These are phyloP conservation scores for Spiraea crenata DNA, from an alignment of 331 rosid genomes.

Conservation along the genomic window DNA sequence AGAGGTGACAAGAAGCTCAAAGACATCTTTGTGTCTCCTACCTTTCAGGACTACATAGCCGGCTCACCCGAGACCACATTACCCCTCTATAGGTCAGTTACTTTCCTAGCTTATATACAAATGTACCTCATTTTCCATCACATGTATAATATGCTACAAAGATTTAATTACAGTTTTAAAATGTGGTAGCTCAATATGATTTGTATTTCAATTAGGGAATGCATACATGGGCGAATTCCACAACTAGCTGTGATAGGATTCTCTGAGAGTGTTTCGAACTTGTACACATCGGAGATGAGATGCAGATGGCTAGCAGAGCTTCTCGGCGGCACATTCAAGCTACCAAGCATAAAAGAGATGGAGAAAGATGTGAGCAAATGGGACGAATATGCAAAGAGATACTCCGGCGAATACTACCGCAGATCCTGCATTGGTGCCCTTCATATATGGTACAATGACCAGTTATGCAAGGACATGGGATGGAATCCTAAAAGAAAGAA, in stretches of 20 bases:
- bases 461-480: conserved; percentile 66
- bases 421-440: conserved; percentile 50
- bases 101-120: background rate
- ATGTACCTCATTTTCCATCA: background rate
- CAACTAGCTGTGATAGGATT: conserved; percentile 43
- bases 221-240: conserved; percentile 42
- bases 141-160: too few species aligned
- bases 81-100: conserved; percentile 62
- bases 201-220: conserved; percentile 18
- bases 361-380: conserved; percentile 45
- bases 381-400: conserved; percentile 36
- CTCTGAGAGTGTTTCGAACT: conserved; percentile 34
- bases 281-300: conserved; percentile 61
- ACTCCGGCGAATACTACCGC: conserved; percentile 39
- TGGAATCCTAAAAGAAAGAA: conserved; percentile 61
- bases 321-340: conserved; percentile 48
- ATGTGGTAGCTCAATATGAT: background rate
- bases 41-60: conserved; percentile 39
- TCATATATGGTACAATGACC: conserved; percentile 65
- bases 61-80: conserved; percentile 34
- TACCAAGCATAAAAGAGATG: conserved; percentile 57
- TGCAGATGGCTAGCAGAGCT: conserved; percentile 62
- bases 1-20: conserved; percentile 63
- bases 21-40: conserved; percentile 51
- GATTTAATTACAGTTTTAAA: background rate